phyloP scores from a whole-genome alignment of 1,139 yeast species.

The Blastobotrys illinoisensis region DNA sequence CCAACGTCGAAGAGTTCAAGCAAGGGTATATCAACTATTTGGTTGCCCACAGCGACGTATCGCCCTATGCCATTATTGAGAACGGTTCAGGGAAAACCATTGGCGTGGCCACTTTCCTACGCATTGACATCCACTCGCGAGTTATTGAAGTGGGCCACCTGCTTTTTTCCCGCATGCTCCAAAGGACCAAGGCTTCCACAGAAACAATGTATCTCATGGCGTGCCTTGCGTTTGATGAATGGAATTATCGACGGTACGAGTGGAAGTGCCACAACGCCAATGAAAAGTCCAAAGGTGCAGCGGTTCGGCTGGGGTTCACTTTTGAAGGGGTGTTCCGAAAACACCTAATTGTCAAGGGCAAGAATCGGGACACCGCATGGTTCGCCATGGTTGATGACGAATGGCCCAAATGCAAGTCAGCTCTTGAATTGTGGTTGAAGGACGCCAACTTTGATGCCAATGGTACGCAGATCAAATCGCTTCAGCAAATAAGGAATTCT shows the following conservation, averaged over 20 bases:
- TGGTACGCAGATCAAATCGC: constrained; percentile 22
- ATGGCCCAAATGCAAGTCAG: constrained; percentile 25
- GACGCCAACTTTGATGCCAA: constrained; percentile 28
- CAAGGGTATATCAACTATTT: constrained; percentile 5
- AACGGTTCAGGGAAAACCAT: constrained; percentile 22
- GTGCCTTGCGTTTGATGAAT: constrained; percentile 26
- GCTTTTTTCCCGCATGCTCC: constrained; percentile 24
- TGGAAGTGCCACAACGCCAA: constrained; percentile 34
- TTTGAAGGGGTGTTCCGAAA: constrained; percentile 32
- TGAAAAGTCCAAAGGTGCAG: constrained; percentile 29
- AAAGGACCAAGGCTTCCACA: constrained; percentile 28
- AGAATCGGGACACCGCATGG: constrained; percentile 33
- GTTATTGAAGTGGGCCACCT: constrained; percentile 30
- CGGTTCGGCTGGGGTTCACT: constrained; percentile 29
- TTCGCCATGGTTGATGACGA: constrained; percentile 30
- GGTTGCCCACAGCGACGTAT: constrained; percentile 13
- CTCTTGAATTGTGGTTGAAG: constrained; percentile 27
- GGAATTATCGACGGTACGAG: constrained; percentile 31
- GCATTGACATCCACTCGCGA: constrained; percentile 26
- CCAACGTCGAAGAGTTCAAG: constrained; percentile 11
- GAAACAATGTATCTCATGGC: constrained; percentile 30
- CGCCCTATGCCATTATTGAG: constrained; percentile 24
- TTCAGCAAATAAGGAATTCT: constrained; percentile 12
- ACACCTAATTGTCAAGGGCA: constrained; percentile 27
- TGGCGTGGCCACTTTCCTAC: constrained; percentile 26